Percentiles rank a stretch among this genome's conserved stretches.
These are phyloP conservation scores for Hortiboletus flavorubellus DNA, from an alignment of 768 basidiomycete genomes.

Conservation along the genomic window DNA sequence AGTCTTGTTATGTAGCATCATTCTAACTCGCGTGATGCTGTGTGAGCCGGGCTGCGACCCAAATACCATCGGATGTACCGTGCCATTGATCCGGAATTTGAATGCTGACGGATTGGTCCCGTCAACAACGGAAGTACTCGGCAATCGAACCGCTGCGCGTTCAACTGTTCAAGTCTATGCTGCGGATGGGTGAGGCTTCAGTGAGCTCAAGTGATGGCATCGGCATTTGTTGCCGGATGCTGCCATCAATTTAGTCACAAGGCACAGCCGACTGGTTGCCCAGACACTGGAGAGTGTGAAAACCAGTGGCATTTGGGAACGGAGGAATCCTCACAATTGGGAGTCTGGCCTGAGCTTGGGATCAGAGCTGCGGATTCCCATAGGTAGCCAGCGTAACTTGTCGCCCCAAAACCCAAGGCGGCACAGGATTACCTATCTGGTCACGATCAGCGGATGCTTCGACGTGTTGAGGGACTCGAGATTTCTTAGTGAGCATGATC, in stretches of 20 bases:
- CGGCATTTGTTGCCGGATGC: conserved; percentile 18
- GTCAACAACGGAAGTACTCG: conserved; percentile 27
- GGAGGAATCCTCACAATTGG: conserved; percentile 13
- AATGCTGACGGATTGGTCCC: conserved; percentile 21
- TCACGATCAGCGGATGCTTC: background rate
- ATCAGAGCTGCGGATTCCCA: conserved; percentile 10
- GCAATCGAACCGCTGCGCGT: conserved; percentile 11
- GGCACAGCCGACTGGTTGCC: conserved; percentile 27
- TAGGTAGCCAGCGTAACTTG: conserved; percentile 9
- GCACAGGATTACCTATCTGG: conserved; percentile 5
- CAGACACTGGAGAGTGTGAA: conserved; percentile 26
- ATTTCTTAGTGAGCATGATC: conserved; percentile 16
- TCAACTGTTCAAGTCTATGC: conserved; percentile 12
- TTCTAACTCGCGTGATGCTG: conserved; percentile 6
- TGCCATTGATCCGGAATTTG: conserved; percentile 32
- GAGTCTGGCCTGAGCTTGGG: conserved; percentile 7
- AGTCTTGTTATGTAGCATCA: background rate
- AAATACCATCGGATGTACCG: conserved; percentile 23
- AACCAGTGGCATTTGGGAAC: conserved; percentile 22
- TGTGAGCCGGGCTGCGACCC: conserved; percentile 3
- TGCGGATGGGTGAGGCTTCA: conserved; percentile 13
- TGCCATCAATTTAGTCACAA: conserved; percentile 28
- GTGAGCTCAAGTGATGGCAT: background rate
- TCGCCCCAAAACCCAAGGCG: conserved; percentile 6
- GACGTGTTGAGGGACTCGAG: conserved; percentile 14